Base-by-base conservation (phyloP, 768 basidiomycete genomes). In the Rickenella mellea region DNA sequence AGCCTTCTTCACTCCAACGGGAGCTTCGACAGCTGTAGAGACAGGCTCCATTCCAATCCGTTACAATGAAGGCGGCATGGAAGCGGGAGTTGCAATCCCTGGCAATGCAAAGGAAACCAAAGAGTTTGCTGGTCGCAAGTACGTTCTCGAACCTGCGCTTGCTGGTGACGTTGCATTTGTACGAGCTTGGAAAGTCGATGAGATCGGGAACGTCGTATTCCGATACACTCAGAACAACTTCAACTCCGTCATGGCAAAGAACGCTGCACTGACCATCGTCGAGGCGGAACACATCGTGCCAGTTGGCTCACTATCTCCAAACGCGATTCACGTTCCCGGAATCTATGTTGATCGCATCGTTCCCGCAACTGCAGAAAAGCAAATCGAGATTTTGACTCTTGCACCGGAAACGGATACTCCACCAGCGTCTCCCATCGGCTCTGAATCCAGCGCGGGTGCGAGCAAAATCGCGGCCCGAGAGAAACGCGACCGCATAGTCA, bases 231-330 rank as follows among this genome's bases (percentile, higher is more conserved):
- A 88, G 32, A 83, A 94, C 55, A 93, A 94, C 60, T 96, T 92
- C 61, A 81, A 68, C 54, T 73, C 77, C 3, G 80, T 75, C 14
- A 93, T 94, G 90, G 92, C 84, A 1, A 80, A 85, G 53, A 87
- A 87, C 39, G 91, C 91, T 1, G 86, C 80, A 52, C 53, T 93
- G 39, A 93, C 91, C 6, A 88, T 96, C 46, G 83, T 96, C 41
- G 91, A 96, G 85, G 91, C 91, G 1, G 91, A 96, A 55, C 67
- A 89, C 50, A 91, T 96, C 43, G 88, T 94, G 20, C 83, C 90
- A 2, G 64, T 78, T 24, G 91, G 91, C 10, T 71, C 78, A 6
- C 66, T 96, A 45, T 85, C 85, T 39, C 83, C 90, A 11, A 80
- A 84, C 54, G 68, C 78, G 21, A 78, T 96, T 42, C 91, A 90